Base-by-base conservation (phyloP, 345 rosid species). In the rapeseed (Brassica napus) region DNA sequence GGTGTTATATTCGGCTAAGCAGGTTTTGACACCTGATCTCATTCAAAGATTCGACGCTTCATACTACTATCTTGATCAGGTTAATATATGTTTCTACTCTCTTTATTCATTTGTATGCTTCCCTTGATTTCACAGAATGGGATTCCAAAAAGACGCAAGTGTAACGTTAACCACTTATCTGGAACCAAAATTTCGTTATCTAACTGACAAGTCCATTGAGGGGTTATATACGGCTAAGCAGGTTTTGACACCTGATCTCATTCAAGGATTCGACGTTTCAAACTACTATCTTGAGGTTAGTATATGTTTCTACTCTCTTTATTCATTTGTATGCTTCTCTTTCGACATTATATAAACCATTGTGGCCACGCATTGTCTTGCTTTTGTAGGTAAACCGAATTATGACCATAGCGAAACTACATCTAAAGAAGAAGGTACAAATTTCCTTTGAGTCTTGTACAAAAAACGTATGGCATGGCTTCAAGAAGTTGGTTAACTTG, bases 251-350 rank as follows among this genome's bases (percentile, higher is more conserved):
- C 81, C 73, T 34, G 55, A 77, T 74, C 28, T 84, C 65, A 16
- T 75, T 59, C 68, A 77, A 73, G 73, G 61, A 71, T 59, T 75
- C 8, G 12, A 65, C 21, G 24, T 37, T 42, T 69, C 71, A 9
- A 23, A 31, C 67, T 30, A 65, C 59, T 77, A 79, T 69, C 62
- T 77, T 79, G 59, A 82, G 82, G 88, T 86, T 70, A 73, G 14
- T 61, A 28, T 12, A 55, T 66, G 6, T 18, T 52, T 49, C 49
- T 30, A 31, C 70, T 30, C 21, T 74, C 55, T 74, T 65, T 65
- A 31, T 69, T 24, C 26, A 69, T 8, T 63, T 3, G 10, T 42
- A 4, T 39, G 61, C 24, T 16, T 76, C 6, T 21, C 37, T 39
- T 63, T 14, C 4, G 65, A 54, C 39, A 11, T 34, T 21, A 30